phyloP scores from a whole-genome alignment of 768 basidiomycete genomes.

The Baorangia bicolor region DNA sequence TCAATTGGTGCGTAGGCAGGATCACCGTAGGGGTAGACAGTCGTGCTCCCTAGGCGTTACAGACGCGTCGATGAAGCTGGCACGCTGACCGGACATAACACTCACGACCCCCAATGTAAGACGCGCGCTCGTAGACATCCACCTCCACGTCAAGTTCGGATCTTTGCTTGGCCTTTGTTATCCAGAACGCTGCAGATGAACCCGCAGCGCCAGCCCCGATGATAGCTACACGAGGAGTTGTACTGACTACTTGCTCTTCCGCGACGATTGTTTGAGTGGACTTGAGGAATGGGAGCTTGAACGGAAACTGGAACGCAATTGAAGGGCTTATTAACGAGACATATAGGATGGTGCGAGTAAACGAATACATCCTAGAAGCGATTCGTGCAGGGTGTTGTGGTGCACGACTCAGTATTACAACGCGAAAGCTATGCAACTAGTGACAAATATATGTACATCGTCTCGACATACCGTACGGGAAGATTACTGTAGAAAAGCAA shows the following conservation, averaged over 20 bases:
- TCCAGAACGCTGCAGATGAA: conserved; percentile 81
- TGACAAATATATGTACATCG: no score
- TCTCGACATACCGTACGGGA: no score
- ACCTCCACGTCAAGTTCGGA: conserved; percentile 69
- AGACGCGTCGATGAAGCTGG: conserved; percentile 1
- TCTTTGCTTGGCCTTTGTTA: conserved; percentile 72
- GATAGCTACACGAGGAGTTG: conserved; percentile 67
- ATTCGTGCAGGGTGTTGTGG: neutral
- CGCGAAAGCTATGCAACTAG: no score
- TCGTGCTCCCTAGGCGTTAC: conserved; percentile 61
- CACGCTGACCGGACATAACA: conserved; percentile 20
- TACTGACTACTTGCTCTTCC: conserved; percentile 20
- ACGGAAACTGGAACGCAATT: conserved; percentile 47
- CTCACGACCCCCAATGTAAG: conserved; percentile 85
- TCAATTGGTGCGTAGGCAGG: conserved; percentile 63
- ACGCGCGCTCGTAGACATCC: conserved; percentile 78
- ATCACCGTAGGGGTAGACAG: conserved; percentile 70
- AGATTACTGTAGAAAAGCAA: no score
- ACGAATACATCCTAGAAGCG: conserved; percentile 14
- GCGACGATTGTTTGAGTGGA: conserved; percentile 24
- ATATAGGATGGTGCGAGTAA: conserved; percentile 16
- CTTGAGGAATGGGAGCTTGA: conserved; percentile 57
- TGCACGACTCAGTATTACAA: no score
- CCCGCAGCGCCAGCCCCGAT: conserved; percentile 91
- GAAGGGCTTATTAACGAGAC: conserved; percentile 23